These are phyloP conservation scores for Boletus sp. DNA, from an alignment of 1,284 basidiomycete species.

Conservation along the genomic window DNA sequence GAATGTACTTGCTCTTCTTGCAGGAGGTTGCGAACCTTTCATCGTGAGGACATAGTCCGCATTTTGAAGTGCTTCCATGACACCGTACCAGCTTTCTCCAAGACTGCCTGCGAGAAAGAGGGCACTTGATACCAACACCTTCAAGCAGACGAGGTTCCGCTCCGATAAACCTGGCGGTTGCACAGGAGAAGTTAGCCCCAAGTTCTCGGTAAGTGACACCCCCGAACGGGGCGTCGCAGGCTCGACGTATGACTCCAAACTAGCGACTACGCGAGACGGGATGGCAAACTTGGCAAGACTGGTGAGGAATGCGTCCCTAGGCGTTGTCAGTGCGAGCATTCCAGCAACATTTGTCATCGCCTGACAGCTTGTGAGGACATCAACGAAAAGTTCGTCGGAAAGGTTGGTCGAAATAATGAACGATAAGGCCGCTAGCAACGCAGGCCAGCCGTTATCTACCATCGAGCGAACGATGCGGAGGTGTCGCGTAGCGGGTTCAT, in stretches of 20 bases:
- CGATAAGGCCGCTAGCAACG: conserved; percentile 82
- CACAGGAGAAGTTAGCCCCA: conserved; percentile 52
- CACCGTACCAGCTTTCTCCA: conserved; percentile 85
- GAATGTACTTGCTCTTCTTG: conserved; percentile 37
- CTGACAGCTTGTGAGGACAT: conserved; percentile 77
- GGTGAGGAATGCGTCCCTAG: conserved; percentile 90
- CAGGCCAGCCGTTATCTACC: conserved; percentile 86
- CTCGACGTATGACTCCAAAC: conserved; percentile 71
- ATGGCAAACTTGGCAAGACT: conserved; percentile 86
- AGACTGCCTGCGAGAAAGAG: conserved; percentile 82
- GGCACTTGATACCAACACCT: conserved; percentile 75
- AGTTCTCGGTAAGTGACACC: conserved; percentile 64
- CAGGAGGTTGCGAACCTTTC: conserved; percentile 40
- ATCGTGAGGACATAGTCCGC: conserved; percentile 84
- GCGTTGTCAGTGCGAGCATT: conserved; percentile 79
- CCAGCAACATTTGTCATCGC: conserved; percentile 87
- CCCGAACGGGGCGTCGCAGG: conserved; percentile 59
- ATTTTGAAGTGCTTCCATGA: conserved; percentile 88
- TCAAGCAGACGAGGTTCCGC: conserved; percentile 87
- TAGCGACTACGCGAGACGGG: conserved; percentile 81
- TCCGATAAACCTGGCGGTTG: conserved; percentile 77
- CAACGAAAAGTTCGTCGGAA: conserved; percentile 83
- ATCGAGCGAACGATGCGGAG: conserved; percentile 68
- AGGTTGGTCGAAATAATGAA: conserved; percentile 88
- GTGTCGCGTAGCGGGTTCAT: conserved; percentile 53